Conservation (phyloP, 805 yeast species). For the Hanseniaspora guilliermondii region DNA sequence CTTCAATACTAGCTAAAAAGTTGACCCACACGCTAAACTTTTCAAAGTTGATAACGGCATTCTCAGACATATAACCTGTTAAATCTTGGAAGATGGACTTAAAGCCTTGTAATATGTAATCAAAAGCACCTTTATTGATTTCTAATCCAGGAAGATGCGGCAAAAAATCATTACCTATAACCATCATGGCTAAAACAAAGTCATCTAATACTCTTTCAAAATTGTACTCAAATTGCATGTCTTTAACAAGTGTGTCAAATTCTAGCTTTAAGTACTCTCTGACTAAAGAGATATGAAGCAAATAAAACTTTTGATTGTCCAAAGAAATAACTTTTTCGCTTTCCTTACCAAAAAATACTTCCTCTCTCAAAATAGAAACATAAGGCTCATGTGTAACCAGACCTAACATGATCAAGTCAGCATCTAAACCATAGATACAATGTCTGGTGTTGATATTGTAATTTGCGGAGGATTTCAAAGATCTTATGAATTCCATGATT, state of each 20-base stretch:
- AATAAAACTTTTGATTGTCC: constrained; percentile 65
- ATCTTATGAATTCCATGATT: constrained; percentile 83
- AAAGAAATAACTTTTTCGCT: constrained; percentile 32
- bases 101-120: constrained; percentile 78
- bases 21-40: constrained; percentile 67
- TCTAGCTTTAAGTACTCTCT: constrained; percentile 87
- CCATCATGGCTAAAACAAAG: constrained; percentile 80
- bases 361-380: constrained; percentile 86
- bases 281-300: constrained; percentile 73
- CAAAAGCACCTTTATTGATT: constrained; percentile 91
- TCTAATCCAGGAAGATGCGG: constrained; percentile 92
- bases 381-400: constrained; percentile 91
- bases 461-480: constrained; percentile 56
- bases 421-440: constrained; percentile 91
- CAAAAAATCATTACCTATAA: constrained; percentile 94
- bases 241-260: constrained; percentile 55
- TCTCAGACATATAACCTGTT: constrained; percentile 76
- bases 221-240: constrained; percentile 52
- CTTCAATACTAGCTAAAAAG: constrained; percentile 64
- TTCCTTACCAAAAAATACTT: constrained; percentile 69
- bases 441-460: constrained; percentile 77
- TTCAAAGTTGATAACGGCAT: constrained; percentile 65
- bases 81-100: constrained; percentile 59
- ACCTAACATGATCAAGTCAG: constrained; percentile 90
- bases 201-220: constrained; percentile 89